Percentiles rank a stretch among this genome's conserved stretches.
Conservation (phyloP, 164 flowering plant species). For the Hamamelis virginiana region DNA sequence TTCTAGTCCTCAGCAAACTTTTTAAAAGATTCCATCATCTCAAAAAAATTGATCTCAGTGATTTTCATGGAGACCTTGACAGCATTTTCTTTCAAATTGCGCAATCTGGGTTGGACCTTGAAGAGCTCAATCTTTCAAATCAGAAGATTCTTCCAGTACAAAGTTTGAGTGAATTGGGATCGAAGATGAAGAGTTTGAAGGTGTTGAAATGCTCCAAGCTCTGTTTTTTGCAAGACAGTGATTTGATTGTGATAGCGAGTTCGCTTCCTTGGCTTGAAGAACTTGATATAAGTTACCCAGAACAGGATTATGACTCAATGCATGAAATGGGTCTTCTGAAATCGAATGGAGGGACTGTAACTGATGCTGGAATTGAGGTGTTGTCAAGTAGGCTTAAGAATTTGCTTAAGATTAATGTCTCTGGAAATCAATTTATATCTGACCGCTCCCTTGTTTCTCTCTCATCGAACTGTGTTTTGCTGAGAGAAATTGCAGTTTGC, state of each 20-base stretch:
- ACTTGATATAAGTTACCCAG: slow-evolving; percentile 54
- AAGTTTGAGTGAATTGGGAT: slow-evolving; percentile 28
- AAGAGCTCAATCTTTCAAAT: slow-evolving; percentile 42
- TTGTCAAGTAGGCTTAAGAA: slow-evolving; percentile 31
- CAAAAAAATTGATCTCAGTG: slow-evolving; percentile 24
- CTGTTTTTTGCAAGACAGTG: slow-evolving; percentile 21
- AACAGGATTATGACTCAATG: not conserved
- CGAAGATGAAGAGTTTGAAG: slow-evolving; percentile 29
- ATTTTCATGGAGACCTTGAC: slow-evolving; percentile 27
- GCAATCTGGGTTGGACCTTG: slow-evolving; percentile 24
- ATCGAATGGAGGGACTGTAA: slow-evolving; percentile 14
- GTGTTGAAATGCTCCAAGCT: slow-evolving; percentile 34
- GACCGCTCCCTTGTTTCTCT: slow-evolving; percentile 39
- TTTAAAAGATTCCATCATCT: slow-evolving; percentile 44
- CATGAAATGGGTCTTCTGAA: not conserved
- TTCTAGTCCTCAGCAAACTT: slow-evolving; percentile 26
- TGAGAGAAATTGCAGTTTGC: slow-evolving; percentile 32
- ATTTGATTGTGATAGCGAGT: slow-evolving; percentile 34
- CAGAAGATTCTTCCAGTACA: slow-evolving; percentile 30
- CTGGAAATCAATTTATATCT: slow-evolving; percentile 48
- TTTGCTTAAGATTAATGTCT: slow-evolving; percentile 40
- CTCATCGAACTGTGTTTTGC: slow-evolving; percentile 28
- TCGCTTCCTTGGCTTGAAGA: slow-evolving; percentile 46
- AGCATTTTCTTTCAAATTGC: slow-evolving; percentile 30
- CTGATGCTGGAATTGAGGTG: slow-evolving; percentile 40